These are phyloP conservation scores for Thecamonas trahens DNA, from an alignment of 78 protist species.

Conservation along the genomic window DNA sequence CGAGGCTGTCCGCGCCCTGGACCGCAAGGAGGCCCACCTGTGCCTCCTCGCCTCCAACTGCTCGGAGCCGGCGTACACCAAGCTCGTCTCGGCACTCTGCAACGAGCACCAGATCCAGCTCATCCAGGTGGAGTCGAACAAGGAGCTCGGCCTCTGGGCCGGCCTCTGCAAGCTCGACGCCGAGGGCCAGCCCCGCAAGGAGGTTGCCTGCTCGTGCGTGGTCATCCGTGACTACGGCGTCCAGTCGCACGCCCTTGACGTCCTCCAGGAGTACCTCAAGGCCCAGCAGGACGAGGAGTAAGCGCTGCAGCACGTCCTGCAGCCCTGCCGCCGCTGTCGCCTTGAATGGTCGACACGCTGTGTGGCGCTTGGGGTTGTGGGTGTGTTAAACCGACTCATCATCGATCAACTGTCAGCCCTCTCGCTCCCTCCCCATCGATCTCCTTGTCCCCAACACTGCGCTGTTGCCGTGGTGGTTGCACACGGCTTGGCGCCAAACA, in stretches of 20 bases:
- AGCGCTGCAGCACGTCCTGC: conserved; percentile 4
- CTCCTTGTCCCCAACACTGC: conserved; percentile 2
- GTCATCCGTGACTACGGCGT: conserved; percentile 71
- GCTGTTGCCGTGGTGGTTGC: not conserved
- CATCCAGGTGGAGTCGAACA: conserved; percentile 69
- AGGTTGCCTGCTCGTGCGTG: conserved; percentile 81
- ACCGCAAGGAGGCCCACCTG: conserved; percentile 70
- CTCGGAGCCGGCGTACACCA: conserved; percentile 76
- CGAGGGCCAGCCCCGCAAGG: conserved; percentile 92
- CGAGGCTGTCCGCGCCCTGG: conserved; percentile 83
- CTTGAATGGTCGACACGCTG: conserved; percentile 1
- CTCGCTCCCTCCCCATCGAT: conserved; percentile 2
- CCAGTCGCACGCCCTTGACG: conserved; percentile 59
- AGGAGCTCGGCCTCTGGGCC: conserved; percentile 93
- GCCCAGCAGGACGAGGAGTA: conserved; percentile 7
- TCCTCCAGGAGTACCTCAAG: conserved; percentile 64
- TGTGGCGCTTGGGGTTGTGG: not conserved
- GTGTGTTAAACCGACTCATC: not conserved
- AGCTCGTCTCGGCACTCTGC: conserved; percentile 89
- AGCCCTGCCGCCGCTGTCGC: conserved; percentile 3
- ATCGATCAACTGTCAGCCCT: not conserved
- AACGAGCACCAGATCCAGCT: conserved; percentile 70
- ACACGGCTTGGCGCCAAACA: not conserved
- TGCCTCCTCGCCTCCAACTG: conserved; percentile 81
- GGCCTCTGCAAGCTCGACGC: conserved; percentile 93